A percentile compares a stretch with the other conserved stretches of the same genome.
Evolutionary conservation across 495 filamentous ascomycete genomes (phyloP).

Genomic region (Bacidia gigantensis): DNA sequence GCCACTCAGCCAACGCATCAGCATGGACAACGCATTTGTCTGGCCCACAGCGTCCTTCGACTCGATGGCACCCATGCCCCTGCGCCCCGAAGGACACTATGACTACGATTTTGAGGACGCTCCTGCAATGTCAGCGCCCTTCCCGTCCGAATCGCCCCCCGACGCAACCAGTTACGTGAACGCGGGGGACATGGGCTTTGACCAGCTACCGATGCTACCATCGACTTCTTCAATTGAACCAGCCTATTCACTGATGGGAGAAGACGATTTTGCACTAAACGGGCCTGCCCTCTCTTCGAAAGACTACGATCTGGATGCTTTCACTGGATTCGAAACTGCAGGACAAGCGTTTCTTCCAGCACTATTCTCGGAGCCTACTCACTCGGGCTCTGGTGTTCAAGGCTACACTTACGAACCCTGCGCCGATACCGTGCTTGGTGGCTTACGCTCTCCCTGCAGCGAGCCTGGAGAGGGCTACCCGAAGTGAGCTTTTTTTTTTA

Average conservation of each 20-base stretch:
- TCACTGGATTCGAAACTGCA: background rate
- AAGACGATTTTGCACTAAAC: no score
- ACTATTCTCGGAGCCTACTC: background rate
- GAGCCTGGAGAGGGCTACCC: background rate
- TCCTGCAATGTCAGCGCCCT: background rate
- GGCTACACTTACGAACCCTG: background rate
- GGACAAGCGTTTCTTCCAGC: background rate
- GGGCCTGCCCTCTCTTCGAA: no score
- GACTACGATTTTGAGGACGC: background rate
- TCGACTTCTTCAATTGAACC: background rate
- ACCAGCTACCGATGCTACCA: background rate
- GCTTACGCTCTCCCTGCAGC: background rate
- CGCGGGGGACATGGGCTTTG: background rate
- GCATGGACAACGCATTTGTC: background rate
- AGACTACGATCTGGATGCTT: no score
- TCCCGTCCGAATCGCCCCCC: background rate
- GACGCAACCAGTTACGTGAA: background rate
- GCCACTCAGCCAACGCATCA: background rate
- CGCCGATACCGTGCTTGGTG: background rate
- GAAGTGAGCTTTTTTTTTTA: slow-evolving; percentile 6
- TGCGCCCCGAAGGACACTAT: background rate
- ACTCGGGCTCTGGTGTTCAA: background rate
- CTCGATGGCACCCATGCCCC: background rate
- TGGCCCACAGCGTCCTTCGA: background rate
- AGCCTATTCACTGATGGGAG: background rate